Base-by-base conservation (phyloP, 2,329 filamentous ascomycete genomes). In the Chaetomiaceae sp. region DNA sequence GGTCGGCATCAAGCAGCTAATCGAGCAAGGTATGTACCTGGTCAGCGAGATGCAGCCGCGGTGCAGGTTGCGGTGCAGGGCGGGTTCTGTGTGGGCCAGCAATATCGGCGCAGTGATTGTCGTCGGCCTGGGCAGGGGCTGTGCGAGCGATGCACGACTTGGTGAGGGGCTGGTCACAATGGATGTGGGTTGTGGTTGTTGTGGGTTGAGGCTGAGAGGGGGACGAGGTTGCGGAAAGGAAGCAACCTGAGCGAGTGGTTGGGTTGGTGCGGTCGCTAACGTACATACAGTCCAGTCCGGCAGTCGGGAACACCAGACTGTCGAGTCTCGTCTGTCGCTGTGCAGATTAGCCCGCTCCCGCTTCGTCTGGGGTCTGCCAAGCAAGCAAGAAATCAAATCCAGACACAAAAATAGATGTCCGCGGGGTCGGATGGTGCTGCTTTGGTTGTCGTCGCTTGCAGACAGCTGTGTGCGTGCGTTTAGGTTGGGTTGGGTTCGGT, bases 1-100 rank as follows among this genome's bases (percentile, higher is more conserved):
- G 17, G 20, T 52, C 35, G 44, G 54, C 49, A 55, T 53, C 50
- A 49, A 58, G 52, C 48, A 37, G 49, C 42, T 34, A 17, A n/a
- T n/a, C n/a, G n/a, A n/a, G n/a, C n/a, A n/a, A n/a, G n/a, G n/a
- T n/a, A n/a, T n/a, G n/a, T n/a, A n/a, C n/a, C n/a, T 27, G 6
- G 6, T 27, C 6, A 45, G 31, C 17, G 23, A 19, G 43, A 39
- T 21, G 27, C 17, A 20, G 23, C 27, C n/a, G n/a, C n/a, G n/a
- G n/a, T 34, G 30, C 14, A 21, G n/a, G 37, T 44, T 33, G 49
- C 38, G 25, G 31, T 42, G 38, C 25, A 38, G 14, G 27, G 23
- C 19, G 21, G 34, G 30, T n/a, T 40, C 30, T 40, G 39, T 34
- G 35, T 17, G 25, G 41, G 44, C 39, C 31, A n/a, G 39, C 21